Base-by-base conservation (phyloP, 768 basidiomycete species). In the Crassisporium funariophilum region DNA sequence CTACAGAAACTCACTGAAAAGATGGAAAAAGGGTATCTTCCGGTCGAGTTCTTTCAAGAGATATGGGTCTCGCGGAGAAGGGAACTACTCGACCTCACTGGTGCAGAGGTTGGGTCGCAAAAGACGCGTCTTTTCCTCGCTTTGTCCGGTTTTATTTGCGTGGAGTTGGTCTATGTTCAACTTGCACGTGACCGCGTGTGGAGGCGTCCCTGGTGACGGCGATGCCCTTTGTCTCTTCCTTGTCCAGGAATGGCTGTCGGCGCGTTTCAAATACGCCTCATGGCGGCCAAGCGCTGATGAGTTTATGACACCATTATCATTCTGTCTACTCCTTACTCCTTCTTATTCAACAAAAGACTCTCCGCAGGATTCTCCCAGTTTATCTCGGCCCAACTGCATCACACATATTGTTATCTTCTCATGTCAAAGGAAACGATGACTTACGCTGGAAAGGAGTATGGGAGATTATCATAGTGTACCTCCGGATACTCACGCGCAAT, bases 401-500 rank as follows among this genome's bases (percentile, higher is more conserved):
- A 39, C 16, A 29, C 23, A 34, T 29, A 41, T 55, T 38, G 41
- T 35, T 41, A 19, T 34, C 6, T 44, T 39, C 22, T 41, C 24
- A 41, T 8, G 41, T 44, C 29, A 42, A 38, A 34, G 20, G 41
- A 41, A 34, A 35, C 11, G 17, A 13, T 40, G 36, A 78, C 84
- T 58, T 68, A 92, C 82, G 69, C 71, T 5, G 78, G 68, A 62
- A 91, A 88, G 5, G 80, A 74, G 38, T 64, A 66, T 50, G 70
- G 70, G 53, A 93, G 57, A 33, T 74, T 81, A 20, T 84, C 83
- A 52, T 79, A 77, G 63, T 88, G 74, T 9, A 92, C 72, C 40
- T 90, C 85, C 0, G 91, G 86, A 62, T 82, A 83, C 25, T 73
- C 67, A 39, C 69, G 65, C 21, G 56, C 56, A 53, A 95, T 84